Evolutionary conservation across 768 basidiomycete genomes (phyloP), one percentile per base, ranked within the genome.

Genomic region (Termitomyces sp.): DNA sequence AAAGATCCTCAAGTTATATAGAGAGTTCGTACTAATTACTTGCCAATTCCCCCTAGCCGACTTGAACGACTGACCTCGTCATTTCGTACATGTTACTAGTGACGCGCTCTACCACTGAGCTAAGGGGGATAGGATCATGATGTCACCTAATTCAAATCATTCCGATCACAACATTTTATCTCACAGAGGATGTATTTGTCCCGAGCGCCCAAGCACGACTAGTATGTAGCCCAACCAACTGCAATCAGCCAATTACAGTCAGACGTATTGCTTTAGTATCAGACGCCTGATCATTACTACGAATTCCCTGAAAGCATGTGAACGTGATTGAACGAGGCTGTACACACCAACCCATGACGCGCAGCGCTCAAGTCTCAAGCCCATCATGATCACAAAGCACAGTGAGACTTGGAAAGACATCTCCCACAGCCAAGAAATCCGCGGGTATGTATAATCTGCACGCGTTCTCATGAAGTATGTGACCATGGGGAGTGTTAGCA

Each of bases 41-140:
- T n/a, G n/a, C n/a, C n/a, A n/a, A n/a, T 59, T 60, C 60, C 60
- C 60, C 50, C 60, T 61, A 61, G 60, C 60, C 56, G 60, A 61
- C 60, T 61, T 61, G 60, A 61, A 61, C 56, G 56, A 61, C 60
- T 61, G 60, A 61, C 60, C 60, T 61, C 60, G 56, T 61, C 60
- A 61, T 61, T 32, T 12, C 14, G 13, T 27, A n/a, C 7, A 13
- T 0, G 6, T 33, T 71, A 71, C 69, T 68, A 72, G 71, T 72
- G 71, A 69, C 65, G 70, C 72, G 70, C 72, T 70, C 72, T 72
- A 73, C 73, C 71, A 68, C 73, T 73, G 73, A 73, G 72, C 72
- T 71, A 72, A 70, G 67, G 57, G 67, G 67, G 67, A 61, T 46
- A n/a, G n/a, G n/a, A n/a, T n/a, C n/a, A n/a, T n/a, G n/a, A n/a